Evolutionary conservation across 768 basidiomycete species (phyloP), one percentile per base, ranked within the genome.

Genomic region (Suillus luteus): DNA sequence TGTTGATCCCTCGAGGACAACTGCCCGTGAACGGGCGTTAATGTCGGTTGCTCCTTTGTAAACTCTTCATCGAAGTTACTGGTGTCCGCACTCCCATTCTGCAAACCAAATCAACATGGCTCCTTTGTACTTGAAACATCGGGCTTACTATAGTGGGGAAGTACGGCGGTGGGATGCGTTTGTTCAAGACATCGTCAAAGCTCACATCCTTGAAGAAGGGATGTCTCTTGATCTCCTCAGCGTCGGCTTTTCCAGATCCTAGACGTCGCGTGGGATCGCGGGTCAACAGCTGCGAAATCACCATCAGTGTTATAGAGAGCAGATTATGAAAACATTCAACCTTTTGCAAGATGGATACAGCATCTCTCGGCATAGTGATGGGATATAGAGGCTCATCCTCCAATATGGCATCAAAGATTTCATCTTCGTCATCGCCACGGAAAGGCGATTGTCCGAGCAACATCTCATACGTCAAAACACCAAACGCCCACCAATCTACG

Each of bases 401-500:
- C 38, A 99, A 79, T 69, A 99, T 99, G 46, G 97, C 97, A 76
- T 99, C 97, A 75, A 99, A 99, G 64, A 99, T 99, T 82, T 99
- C 97, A 72, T 99, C 97, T 76, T 99, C 97, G 69, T 99, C 97
- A 70, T 99, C 97, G 63, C 97, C 97, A 52, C 96, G 90, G 90
- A 99, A 99, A 3, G 97, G 97, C 5, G 97, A 99, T 78, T 99
- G 97, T 54, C 97, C 97, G 31, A 99, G 83, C 61, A 99, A 78
- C 97, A 99, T 99, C 79, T 99, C 97, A 74, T 99, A 99, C 31
- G 92, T 98, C 70, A 99, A 78, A 5, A 99, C 97, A 67, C 97
- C 97, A 75, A 99, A 99, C 14, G 97, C 97, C 97, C 97, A 99
- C 97, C 97, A 99, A 74, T 99, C 97, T 48, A 99, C 97, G 12